phyloP scores from a whole-genome alignment of 2,329 filamentous ascomycete species.

The Fusarium marasasianum region DNA sequence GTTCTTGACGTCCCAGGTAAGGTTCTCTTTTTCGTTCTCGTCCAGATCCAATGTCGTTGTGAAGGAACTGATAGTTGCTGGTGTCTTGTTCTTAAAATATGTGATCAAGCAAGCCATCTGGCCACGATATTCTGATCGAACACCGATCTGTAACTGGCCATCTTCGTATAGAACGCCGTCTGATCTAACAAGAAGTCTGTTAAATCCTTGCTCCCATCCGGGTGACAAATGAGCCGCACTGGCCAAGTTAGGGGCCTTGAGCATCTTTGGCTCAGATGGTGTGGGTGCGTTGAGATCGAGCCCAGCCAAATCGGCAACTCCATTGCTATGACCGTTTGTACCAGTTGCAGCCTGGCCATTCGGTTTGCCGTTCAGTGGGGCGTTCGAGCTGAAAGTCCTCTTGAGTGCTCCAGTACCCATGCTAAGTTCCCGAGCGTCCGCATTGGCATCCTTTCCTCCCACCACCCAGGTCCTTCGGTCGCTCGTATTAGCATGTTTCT shows the following conservation, averaged over 20 bases:
- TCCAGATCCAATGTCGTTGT: slow-evolving; percentile 93
- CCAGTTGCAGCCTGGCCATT: slow-evolving; percentile 57
- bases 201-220: slow-evolving; percentile 92
- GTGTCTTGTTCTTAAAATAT: slow-evolving; percentile 95
- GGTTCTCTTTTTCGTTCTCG: slow-evolving; percentile 66
- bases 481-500: slow-evolving; percentile 91
- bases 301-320: slow-evolving; percentile 76
- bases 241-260: slow-evolving; percentile 83
- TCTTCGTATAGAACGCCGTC: slow-evolving; percentile 97
- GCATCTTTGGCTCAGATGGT: slow-evolving; percentile 64
- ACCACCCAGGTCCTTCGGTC: slow-evolving; percentile 98
- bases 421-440: slow-evolving; percentile 79
- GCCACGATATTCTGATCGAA: slow-evolving; percentile 94
- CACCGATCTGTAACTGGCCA: slow-evolving; percentile 88
- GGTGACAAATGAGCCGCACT: slow-evolving; percentile 92
- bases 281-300: slow-evolving; percentile 77
- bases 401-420: slow-evolving; percentile 86
- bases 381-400: slow-evolving; percentile 79
- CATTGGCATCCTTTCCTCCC: slow-evolving; percentile 94
- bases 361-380: slow-evolving; percentile 59
- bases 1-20: slow-evolving; percentile 88
- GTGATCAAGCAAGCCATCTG: slow-evolving; percentile 95
- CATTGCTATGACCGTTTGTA: slow-evolving; percentile 60
- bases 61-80: slow-evolving; percentile 85
- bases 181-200: slow-evolving; percentile 78